Evolutionary conservation across 495 filamentous ascomycete species (phyloP), one percentile per base, ranked within the genome.

Genomic region (Cenococcum geophilum): DNA sequence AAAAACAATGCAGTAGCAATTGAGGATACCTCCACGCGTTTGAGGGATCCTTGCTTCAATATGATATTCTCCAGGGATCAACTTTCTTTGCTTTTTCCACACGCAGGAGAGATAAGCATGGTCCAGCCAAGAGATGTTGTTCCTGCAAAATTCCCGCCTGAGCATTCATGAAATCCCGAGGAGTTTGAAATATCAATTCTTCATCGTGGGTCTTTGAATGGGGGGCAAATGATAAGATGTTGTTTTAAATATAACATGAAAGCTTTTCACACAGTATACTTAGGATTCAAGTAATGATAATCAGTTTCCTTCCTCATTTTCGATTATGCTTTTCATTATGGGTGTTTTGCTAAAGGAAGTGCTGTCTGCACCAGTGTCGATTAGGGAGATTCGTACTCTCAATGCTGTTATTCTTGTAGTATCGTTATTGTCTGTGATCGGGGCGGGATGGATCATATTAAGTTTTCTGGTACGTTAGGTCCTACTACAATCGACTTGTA

Each of bases 391-490:
- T n/a, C 61, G 63, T 12, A 64, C 57, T 10, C 68, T 77, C 47
- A 76, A 71, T 58, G 49, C 45, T 2, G 72, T 71, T 47, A 75
- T 78, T 57, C 35, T 76, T 37, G 50, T 71, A 25, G 68, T 73
- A 1, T 74, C 75, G 8, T 61, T 76, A 18, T 57, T 78, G 5
- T 75, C 74, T 18, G 62, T 69, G 1, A 0, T 75, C n/a, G 76
- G 75, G 16, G 73, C 73, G 43, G 69, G 53, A 60, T 78, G 75
- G 74, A 76, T 78, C 42, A 69, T 74, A 23, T 40, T 72, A 22
- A 78, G 72, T 56, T 78, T 77, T 49, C 60, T 70, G 35, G 75
- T 78, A 55, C 61, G 70, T 66, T 18, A n/a, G 36, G 16, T 18
- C 2, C 59, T 16, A 14, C 36, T 5, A 45, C 51, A n/a, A 21